Conservation (phyloP, 768 basidiomycete species). For the Daedalea quercina region DNA sequence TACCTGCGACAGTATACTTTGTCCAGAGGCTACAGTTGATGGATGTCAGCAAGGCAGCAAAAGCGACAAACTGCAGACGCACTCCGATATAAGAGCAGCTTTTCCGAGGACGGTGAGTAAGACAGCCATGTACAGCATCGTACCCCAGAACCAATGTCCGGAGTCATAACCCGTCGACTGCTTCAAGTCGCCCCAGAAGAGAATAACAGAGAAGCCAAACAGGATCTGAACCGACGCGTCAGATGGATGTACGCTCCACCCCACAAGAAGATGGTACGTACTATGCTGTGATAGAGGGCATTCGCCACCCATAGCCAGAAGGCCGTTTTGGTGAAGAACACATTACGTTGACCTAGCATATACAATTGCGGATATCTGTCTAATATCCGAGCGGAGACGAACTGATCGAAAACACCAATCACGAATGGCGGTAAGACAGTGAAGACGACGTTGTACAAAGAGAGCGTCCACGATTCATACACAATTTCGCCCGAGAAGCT, state of each 20-base stretch:
- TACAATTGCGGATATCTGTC: constrained; percentile 98
- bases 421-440: constrained; percentile 95
- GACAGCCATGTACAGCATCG: constrained; percentile 89
- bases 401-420: constrained; percentile 97
- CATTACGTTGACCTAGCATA: constrained; percentile 88
- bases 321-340: constrained; percentile 83
- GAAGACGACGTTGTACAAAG: constrained; percentile 94
- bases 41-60: background rate
- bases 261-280: constrained; percentile 30
- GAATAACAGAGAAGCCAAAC: constrained; percentile 80
- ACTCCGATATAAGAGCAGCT: constrained; percentile 97
- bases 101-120: constrained; percentile 95
- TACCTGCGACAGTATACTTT: constrained; percentile 93
- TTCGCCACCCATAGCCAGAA: constrained; percentile 93
- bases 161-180: constrained; percentile 74
- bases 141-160: constrained; percentile 99
- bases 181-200: constrained; percentile 93
- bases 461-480: constrained; percentile 98
- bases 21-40: constrained; percentile 91
- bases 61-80: constrained; percentile 22
- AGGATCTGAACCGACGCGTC: constrained; percentile 47
- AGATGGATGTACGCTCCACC: too few relatives aligned
- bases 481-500: constrained; percentile 99
- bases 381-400: constrained; percentile 92
- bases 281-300: constrained; percentile 85